Evolutionary conservation across 306 rosid species (phyloP), one percentile per base, ranked within the genome.

Genomic region (Geum urbanum): DNA sequence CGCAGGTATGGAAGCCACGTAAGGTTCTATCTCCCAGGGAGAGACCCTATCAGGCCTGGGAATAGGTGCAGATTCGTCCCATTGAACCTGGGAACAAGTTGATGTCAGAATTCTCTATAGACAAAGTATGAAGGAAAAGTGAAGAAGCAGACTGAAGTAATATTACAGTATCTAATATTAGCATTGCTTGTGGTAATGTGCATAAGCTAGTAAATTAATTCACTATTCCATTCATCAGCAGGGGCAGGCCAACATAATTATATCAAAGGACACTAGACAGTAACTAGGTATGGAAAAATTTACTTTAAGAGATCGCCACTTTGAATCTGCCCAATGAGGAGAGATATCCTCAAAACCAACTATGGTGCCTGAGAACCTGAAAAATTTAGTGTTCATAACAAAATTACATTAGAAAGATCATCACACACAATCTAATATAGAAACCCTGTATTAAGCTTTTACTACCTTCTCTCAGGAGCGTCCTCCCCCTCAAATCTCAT

Each of bases 401-500:
- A 70, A 73, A 67, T 60, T 49, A 60, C 55, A 71, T 67, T 15
- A 53, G 52, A 67, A 74, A 70, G 62, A 53, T 68, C 59, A 41
- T 58, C 14, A 46, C 6, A 52, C 0, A 68, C 37, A 75, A 77
- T 45, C 48, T 20, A 45, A 11, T 19, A 44, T 8, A 18, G 63
- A 46, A 14, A 45, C 61, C 39, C 20, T 39, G 8, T 18, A 41
- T 40, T 13, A 24, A 27, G 53, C 45, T 74, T 88, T 22, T 55
- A 61, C 47, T 80, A 94, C 99, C 96, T 94, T 83, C 88, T 87
- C 74, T 94, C 97, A 0, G 98, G 83, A 39, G 92, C 85, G 66
- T 91, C 99, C 74, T 94, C 99, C 69, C 95, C 92, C 74, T 94
- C 97, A 46, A 91, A 91, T 71, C 86, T 84, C 99, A 91, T 91